Conservation (phyloP, 2,329 filamentous ascomycete genomes). For the Neonectria hederae region DNA sequence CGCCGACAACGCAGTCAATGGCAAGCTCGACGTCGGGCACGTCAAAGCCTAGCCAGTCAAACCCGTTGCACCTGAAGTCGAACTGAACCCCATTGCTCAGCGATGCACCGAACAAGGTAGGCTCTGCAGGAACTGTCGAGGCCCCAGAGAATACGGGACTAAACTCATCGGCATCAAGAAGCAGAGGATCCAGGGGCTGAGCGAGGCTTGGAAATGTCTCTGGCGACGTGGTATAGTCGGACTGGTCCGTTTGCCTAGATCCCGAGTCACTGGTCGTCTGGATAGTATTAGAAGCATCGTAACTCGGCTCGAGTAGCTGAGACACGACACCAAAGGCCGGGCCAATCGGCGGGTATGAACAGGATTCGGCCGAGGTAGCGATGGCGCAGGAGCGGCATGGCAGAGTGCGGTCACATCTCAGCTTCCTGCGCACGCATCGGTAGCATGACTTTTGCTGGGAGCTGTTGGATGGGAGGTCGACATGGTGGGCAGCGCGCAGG, state of each 20-base stretch:
- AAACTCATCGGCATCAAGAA: conserved; percentile 8
- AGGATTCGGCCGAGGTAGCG: conserved; percentile 13
- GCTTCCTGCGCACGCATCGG: conserved; percentile 42
- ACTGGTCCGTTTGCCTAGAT: not conserved
- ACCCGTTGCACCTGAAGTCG: conserved; percentile 27
- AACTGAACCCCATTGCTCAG: conserved; percentile 9
- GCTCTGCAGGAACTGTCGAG: not conserved
- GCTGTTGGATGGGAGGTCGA: conserved; percentile 26
- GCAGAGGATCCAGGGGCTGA: conserved; percentile 12
- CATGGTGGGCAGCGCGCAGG: conserved; percentile 37
- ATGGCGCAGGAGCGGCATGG: conserved; percentile 38
- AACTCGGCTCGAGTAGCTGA: not conserved
- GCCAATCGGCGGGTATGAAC: conserved; percentile 23
- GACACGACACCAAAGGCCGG: not conserved
- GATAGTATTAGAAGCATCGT: not conserved
- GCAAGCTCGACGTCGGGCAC: conserved; percentile 21
- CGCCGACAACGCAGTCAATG: not conserved
- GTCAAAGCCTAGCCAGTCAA: conserved; percentile 39
- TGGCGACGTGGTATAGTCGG: not conserved
- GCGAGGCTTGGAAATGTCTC: conserved; percentile 3
- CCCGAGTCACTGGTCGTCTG: not conserved
- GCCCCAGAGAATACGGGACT: conserved; percentile 15
- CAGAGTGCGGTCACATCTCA: conserved; percentile 38
- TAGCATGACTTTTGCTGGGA: conserved; percentile 41
- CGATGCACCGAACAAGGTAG: not conserved